phyloP scores from a whole-genome alignment of 2,329 filamentous ascomycete species.

The Fusarium sp. region DNA sequence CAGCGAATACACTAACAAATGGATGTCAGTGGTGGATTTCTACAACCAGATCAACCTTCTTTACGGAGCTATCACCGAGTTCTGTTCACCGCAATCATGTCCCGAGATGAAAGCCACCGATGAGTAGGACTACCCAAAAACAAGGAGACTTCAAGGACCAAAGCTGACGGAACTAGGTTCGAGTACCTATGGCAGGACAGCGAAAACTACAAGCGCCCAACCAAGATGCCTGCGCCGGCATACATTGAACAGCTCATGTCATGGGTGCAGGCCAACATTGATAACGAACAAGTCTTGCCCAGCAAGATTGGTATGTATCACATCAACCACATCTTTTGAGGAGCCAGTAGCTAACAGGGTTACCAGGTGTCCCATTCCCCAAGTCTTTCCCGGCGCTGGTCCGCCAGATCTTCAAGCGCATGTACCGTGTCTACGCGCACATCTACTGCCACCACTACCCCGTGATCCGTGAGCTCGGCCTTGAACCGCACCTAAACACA shows the following conservation, averaged over 20 bases:
- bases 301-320: slow-evolving; percentile 80
- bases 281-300: slow-evolving; percentile 96
- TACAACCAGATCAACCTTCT: slow-evolving; percentile 99
- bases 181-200: slow-evolving; percentile 99
- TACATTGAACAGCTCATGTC: slow-evolving; percentile 99
- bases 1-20: slow-evolving; percentile 6
- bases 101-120: slow-evolving; percentile 99
- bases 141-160: background rate
- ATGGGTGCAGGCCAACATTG: slow-evolving; percentile 95
- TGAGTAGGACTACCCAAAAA: slow-evolving; percentile 73
- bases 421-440: slow-evolving; percentile 98
- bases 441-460: slow-evolving; percentile 99
- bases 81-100: slow-evolving; percentile 96
- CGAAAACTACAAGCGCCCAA: slow-evolving; percentile 93
- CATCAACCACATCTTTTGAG: slow-evolving; percentile 3
- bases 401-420: slow-evolving; percentile 97
- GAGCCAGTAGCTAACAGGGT: slow-evolving; percentile 19
- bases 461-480: slow-evolving; percentile 92
- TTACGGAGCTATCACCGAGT: slow-evolving; percentile 98
- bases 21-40: slow-evolving; percentile 89
- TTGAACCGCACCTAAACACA: slow-evolving; percentile 98
- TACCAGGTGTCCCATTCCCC: slow-evolving; percentile 88
- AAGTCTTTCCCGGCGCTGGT: slow-evolving; percentile 91
- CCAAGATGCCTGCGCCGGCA: slow-evolving; percentile 96
- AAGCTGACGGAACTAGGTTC: slow-evolving; percentile 71